Evolutionary conservation across 2,329 filamentous ascomycete species (phyloP).

Genomic region (Neonectria sp.): DNA sequence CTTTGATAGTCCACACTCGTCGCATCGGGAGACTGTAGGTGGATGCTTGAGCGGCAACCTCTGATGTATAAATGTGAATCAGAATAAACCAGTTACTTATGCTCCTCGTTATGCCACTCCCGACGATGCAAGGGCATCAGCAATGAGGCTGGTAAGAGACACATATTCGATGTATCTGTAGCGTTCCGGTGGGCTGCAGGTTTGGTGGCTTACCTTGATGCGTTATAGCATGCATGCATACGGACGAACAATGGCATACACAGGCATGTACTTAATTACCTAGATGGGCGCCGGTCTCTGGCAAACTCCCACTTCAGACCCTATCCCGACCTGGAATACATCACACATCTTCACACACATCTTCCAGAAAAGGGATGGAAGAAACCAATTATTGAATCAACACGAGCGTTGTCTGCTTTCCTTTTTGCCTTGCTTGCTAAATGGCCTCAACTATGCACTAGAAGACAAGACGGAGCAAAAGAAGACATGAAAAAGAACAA

Average conservation of each 20-base stretch:
- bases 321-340: neutral
- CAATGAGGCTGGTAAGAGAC: too few species aligned
- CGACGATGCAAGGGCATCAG: too few species aligned
- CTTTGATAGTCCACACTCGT: neutral
- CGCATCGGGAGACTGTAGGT: neutral
- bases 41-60: neutral
- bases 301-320: neutral
- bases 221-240: too few species aligned
- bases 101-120: neutral
- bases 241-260: too few species aligned
- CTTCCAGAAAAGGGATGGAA: too few species aligned
- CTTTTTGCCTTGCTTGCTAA: constrained; percentile 6
- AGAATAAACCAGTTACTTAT: neutral
- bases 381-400: neutral
- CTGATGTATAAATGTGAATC: neutral
- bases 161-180: too few species aligned
- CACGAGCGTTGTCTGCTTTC: neutral
- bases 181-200: too few species aligned
- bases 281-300: too few species aligned
- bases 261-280: too few species aligned
- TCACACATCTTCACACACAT: neutral
- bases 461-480: neutral
- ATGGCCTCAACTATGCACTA: constrained; percentile 7
- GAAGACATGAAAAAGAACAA: neutral
- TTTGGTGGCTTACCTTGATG: too few species aligned